Conservation (phyloP, 441 rosid species). For the Adansonia grandidieri region DNA sequence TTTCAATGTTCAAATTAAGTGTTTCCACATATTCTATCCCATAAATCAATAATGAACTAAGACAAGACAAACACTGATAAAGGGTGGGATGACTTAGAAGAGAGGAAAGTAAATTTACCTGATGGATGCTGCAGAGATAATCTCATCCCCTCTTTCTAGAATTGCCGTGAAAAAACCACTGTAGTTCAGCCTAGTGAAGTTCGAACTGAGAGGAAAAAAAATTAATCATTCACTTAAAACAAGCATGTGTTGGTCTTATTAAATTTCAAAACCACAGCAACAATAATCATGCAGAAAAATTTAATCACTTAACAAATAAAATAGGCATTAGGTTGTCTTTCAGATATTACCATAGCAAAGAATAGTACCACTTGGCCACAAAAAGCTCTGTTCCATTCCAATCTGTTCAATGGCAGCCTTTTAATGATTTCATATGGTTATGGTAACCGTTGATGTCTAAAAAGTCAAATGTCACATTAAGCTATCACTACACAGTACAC, state of each 20-base stretch:
- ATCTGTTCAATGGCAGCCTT: not conserved
- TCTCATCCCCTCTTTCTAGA: constrained; percentile 90
- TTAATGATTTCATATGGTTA: constrained; percentile 6
- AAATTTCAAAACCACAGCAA: constrained; percentile 6
- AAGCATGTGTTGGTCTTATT: constrained; percentile 1
- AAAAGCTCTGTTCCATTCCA: not conserved
- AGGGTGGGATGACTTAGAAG: constrained; percentile 10
- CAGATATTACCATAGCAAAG: constrained; percentile 12
- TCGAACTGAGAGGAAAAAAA: constrained; percentile 60
- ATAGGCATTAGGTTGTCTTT: constrained; percentile 4
- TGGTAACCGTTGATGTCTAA: not conserved
- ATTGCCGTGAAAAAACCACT: constrained; percentile 74
- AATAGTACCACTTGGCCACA: not conserved
- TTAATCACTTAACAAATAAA: not conserved
- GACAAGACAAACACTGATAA: constrained; percentile 19
- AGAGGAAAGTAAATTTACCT: constrained; percentile 47
- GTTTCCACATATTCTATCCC: not conserved
- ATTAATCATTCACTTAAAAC: constrained; percentile 23
- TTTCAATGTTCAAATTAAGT: not conserved
- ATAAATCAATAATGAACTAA: not conserved
- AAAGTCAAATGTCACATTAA: not conserved
- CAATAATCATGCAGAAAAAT: not conserved
- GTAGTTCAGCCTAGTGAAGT: constrained; percentile 75
- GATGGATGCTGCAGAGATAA: constrained; percentile 81
- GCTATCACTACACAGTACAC: not conserved